Evolutionary conservation across 108 stramenopile species (phyloP).

Genomic region (Fistulifera solaris): DNA sequence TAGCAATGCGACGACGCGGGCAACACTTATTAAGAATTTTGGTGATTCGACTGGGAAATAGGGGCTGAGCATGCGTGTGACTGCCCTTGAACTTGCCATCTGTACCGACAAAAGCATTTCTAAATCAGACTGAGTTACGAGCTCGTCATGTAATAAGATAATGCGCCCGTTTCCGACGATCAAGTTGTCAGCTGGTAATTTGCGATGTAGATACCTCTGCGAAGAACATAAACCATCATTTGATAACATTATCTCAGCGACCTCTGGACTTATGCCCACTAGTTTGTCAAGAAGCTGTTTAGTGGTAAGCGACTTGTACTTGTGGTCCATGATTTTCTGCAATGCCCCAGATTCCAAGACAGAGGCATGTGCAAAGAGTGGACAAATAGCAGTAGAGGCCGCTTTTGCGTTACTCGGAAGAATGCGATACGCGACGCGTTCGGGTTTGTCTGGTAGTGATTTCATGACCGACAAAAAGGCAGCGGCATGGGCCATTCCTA

Average conservation of each 20-base stretch:
- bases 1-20: too few species aligned
- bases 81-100: constrained; percentile 28
- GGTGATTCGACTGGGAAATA: too few species aligned
- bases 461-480: constrained; percentile 5
- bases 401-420: constrained; percentile 27
- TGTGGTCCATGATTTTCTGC: not conserved
- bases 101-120: constrained; percentile 49
- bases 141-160: constrained; percentile 6
- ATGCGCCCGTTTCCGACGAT: constrained; percentile 40
- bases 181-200: constrained; percentile 16
- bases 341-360: constrained; percentile 15
- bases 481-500: too few species aligned
- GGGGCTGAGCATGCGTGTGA: constrained; percentile 14
- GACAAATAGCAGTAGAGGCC: constrained; percentile 22
- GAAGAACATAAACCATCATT: not conserved
- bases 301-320: not conserved
- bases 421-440: constrained; percentile 41
- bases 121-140: constrained; percentile 28
- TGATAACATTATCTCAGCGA: not conserved
- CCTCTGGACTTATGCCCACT: too few species aligned
- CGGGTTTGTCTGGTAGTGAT: not conserved
- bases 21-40: too few species aligned
- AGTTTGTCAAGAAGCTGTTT: not conserved
- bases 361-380: constrained; percentile 21
- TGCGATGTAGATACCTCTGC: not conserved